Base-by-base conservation (phyloP, 2,329 filamentous ascomycete species). In the Sporothrix phasma region DNA sequence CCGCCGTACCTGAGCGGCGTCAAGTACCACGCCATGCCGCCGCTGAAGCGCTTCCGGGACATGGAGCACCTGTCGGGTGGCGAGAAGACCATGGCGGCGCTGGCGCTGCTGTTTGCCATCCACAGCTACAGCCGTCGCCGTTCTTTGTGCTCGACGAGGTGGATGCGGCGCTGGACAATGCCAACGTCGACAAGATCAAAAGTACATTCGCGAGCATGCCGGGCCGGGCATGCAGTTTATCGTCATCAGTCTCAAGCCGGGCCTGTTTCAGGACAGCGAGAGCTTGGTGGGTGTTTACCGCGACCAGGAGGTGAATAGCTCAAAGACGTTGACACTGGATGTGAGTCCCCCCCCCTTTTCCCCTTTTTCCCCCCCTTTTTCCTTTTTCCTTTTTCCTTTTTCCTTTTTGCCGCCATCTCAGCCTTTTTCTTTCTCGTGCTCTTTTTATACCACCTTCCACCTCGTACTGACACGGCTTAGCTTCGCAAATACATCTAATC, bases 111-210 rank as follows among this genome's bases (percentile, higher is more conserved):
- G 4, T 99, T 99, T 74, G 94, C 94, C 24, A 92, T 99, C 64
- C 94, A 99, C 79, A 92, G 88, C 66, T 99, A 93, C 92, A 97
- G 73, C 93, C 94, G 0, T 90, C 86, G 66, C 94, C 95, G 0
- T 99, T 99, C 80, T 99, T 99, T 74, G 94, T 99, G 39, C 85
- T 99, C 7, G 94, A 99, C 73, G 94, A 99, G 77, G 93, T 99
- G 15, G 94, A 99, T 73, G 95, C 94, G 10, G 95, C 94, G 46
- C 83, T 99, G n/a, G 94, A 99, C 74, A 96, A 97, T 72, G 92
- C 93, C 66, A 99, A 99, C 71, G 94, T 97, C 6, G 88, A 91
- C 70, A 92, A 95, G 74, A 92, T 99, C 75, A 94, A 93, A 94
- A 94, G 75, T 99, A 99, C 73, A 96, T 99, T 67, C 85, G 88